Evolutionary conservation across 306 rosid species (phyloP), one percentile per base, ranked within the genome.

Genomic region (Prunus persica): DNA sequence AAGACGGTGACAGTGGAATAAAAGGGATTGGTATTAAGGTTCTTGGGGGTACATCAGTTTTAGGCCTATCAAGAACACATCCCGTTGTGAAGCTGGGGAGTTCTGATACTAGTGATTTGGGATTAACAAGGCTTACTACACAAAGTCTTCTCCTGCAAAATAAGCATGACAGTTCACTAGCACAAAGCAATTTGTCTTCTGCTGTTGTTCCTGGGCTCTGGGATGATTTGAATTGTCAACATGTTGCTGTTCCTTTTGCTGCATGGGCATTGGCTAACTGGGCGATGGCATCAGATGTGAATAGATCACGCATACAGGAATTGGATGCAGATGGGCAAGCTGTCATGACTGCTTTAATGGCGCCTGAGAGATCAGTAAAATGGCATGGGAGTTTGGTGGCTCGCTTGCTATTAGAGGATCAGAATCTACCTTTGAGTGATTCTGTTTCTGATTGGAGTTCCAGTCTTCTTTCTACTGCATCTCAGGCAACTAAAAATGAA

Each of bases 241-340:
- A 95, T 68, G 98, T 95, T 76, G 97, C 97, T 56, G 98, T 95
- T 75, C 98, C 98, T 81, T 95, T 92, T 84, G 97, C 98, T 60
- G 82, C 98, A 12, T 95, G 98, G 97, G 98, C 98, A 69, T 82
- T 95, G 82, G 98, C 97, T 77, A 95, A 89, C 82, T 95, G 98
- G 97, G 95, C 97, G 28, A 85, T 55, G 27, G 84, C 98, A 49
- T 95, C 98, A 24, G 83, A 82, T 71, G 76, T 67, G 67, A 95
- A 95, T 84, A 89, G 97, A 84, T 85, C 85, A 69, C 87, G 24
- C 30, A 95, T 95, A 73, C 93, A 88, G 75, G 97, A 90, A 75
- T 87, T 92, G 63, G 98, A 95, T 86, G 91, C 84, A 58, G 93
- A 90, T 88, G 98, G 98, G 57, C 82, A 84, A 20, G 97, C 97